Base-by-base conservation (phyloP, 2,329 filamentous ascomycete genomes). In the Aspergillus flavus region DNA sequence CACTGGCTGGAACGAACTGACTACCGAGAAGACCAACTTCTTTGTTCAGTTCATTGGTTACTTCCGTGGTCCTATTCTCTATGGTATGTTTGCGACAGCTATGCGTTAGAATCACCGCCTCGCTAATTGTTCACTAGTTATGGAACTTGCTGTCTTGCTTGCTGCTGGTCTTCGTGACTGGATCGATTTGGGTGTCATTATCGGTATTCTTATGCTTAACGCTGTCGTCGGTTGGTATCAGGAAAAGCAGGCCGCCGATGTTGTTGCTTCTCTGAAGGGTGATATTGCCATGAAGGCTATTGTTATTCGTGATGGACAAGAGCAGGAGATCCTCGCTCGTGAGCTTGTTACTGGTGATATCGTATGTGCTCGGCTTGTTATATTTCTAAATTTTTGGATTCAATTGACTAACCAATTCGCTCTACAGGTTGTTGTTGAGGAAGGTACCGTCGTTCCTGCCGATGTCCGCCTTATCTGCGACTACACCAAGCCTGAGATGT, bases 191-290 rank as follows among this genome's bases (percentile, higher is more conserved):
- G 89, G 89, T 85, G 89, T 93, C 77, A 92, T 92, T 76, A 86
- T 89, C 72, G 90, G 86, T 83, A 92, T 93, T 78, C 82, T 93
- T 61, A 71, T 89, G 75, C 87, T 93, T 66, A 93, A 93, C 81
- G 90, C 90, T 68, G 81, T 89, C 67, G 90, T 92, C 77, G 90
- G 90, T 83, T 92, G 89, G 87, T 92, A 92, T 78, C 90, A 92
- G 78, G 90, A 92, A 80, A 92, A 92, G 83, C 89, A 92, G 80
- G 90, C 90, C 71, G 90, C 89, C 69, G 90, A 92, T 79, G 89
- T 92, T 73, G 89, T 91, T 72, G 89, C 89, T 61, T 87, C 83
- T 66, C 81, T 92, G 66, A 92, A 92, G 83, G 90, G 90, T 81
- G 90, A 92, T 73, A 92, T 93, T 74, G 90, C 90, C 72, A 90